Base-by-base conservation (phyloP, 257 asterid genomes). In the Solanum appendiculatum region DNA sequence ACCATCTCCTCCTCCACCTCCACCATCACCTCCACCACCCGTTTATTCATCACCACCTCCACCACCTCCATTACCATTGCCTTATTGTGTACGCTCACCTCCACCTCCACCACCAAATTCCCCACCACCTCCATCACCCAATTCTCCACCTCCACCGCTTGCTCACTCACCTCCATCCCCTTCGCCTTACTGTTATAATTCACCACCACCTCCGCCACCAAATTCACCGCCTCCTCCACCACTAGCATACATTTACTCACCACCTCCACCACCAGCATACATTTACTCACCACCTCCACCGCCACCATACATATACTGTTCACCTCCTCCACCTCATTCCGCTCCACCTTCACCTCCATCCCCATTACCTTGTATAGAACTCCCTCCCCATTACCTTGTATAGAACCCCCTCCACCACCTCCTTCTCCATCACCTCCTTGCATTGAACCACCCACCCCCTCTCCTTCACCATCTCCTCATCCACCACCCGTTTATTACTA, bases 251-350 rank as follows among this genome's bases (percentile, higher is more conserved):
- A 20, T 36, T 1, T 39, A 39, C 14, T 33, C 86, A 0, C 86
- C 86, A 0, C 86, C 74, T 3, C 86, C 88, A 3, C 88, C 86
- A 34, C 89, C 89, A 39, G 33, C 1, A 23, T 77, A 77, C 63
- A 14, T 42, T 0, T 77, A 80, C 42, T 66, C 81, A 5, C 73
- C 90, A 7, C 91, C 91, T 10, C 97, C 95, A 66, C 90, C 92
- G 0, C 90, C 88, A 1, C 89, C 91, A 5, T 66, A 84, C 85
- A 7, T 51, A 63, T 85, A 90, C 89, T 88, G 92, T 40, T 80
- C 89, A 75, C 93, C 96, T 18, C 95, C 95, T 21, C 97, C 95
- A 66, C 92, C 93, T 3, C 93, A 90, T 87, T 87, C 88, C 39
- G 86, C 92, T 3, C 89, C 93, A 29, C 92, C 94, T 1, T 93